Evolutionary conservation across 495 filamentous ascomycete genomes (phyloP).

Genomic region (Penicillium bialowiezense): DNA sequence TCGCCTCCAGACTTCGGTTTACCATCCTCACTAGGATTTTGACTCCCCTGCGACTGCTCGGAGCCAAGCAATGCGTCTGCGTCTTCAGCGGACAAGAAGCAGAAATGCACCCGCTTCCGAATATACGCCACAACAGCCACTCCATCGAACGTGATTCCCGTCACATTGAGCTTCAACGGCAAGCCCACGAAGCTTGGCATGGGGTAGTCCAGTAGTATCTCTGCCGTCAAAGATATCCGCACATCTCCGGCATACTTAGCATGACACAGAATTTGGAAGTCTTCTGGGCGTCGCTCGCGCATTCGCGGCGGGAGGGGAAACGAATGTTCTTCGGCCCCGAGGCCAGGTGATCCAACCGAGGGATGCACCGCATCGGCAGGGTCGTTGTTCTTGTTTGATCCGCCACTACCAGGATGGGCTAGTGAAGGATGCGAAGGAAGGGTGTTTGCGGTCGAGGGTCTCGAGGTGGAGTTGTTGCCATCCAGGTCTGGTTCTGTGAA

Average conservation of each 20-base stretch:
- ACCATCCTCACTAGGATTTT: conserved; percentile 20
- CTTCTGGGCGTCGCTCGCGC: conserved; percentile 47
- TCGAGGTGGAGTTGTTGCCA: conserved; percentile 34
- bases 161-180: conserved; percentile 87
- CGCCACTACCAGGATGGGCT: conserved; percentile 27
- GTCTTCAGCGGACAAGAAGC: conserved; percentile 86
- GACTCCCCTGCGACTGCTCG: conserved; percentile 39
- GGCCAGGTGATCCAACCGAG: conserved; percentile 25
- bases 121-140: conserved; percentile 90
- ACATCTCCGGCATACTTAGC: conserved; percentile 85
- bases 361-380: conserved; percentile 21
- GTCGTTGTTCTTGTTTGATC: conserved; percentile 22
- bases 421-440: conserved; percentile 31
- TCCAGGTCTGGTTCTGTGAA: conserved; percentile 32
- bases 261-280: conserved; percentile 87
- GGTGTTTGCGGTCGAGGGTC: conserved; percentile 45
- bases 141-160: conserved; percentile 90
- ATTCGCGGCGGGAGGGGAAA: conserved; percentile 37
- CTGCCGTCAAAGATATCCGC: conserved; percentile 81
- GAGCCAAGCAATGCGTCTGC: conserved; percentile 63
- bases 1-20: conserved; percentile 20
- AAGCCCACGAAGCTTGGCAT: conserved; percentile 96
- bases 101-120: conserved; percentile 75
- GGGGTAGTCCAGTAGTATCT: conserved; percentile 94
- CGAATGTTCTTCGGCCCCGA: conserved; percentile 18